phyloP scores from a whole-genome alignment of 805 yeast species.

The Naumovozyma baii region DNA sequence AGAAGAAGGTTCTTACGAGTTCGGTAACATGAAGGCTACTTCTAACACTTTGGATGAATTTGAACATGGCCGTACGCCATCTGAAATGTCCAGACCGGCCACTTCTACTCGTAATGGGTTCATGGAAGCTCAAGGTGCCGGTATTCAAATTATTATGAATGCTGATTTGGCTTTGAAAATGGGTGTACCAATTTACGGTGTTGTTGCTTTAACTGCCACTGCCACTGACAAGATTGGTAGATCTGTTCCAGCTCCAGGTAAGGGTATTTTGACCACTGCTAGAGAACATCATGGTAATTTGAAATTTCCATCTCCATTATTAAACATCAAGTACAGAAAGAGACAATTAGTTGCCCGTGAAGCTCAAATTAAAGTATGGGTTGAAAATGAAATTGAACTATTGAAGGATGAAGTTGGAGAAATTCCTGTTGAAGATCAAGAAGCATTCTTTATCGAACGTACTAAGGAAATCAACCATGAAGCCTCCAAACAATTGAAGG shows the following conservation, averaged over 20 bases:
- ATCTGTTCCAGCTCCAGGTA: conserved; percentile 99
- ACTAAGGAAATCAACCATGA: conserved; percentile 80
- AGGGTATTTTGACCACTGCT: conserved; percentile 97
- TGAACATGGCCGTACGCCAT: conserved; percentile 93
- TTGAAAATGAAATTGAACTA: conserved; percentile 65
- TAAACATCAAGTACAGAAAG: conserved; percentile 86
- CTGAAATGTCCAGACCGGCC: conserved; percentile 97
- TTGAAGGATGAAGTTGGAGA: conserved; percentile 62
- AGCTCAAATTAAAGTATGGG: conserved; percentile 72
- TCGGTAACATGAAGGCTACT: conserved; percentile 98
- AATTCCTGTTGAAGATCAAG: conserved; percentile 40
- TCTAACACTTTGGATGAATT: conserved; percentile 81
- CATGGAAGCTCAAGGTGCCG: conserved; percentile 99
- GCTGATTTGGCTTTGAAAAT: conserved; percentile 88
- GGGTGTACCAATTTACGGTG: conserved; percentile 99
- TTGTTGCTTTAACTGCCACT: conserved; percentile 88
- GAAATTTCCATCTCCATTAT: conserved; percentile 68
- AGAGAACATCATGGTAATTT: conserved; percentile 79
- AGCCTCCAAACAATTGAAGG: conserved; percentile 72
- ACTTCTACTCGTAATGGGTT: conserved; percentile 94
- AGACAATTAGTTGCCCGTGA: conserved; percentile 80
- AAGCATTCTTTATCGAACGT: conserved; percentile 65
- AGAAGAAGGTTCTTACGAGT: conserved; percentile 96
- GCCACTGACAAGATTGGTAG: conserved; percentile 98
- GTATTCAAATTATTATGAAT: conserved; percentile 92